Evolutionary conservation across 345 rosid genomes (phyloP), one percentile per base, ranked within the genome.

Genomic region (Limnanthes douglasii): DNA sequence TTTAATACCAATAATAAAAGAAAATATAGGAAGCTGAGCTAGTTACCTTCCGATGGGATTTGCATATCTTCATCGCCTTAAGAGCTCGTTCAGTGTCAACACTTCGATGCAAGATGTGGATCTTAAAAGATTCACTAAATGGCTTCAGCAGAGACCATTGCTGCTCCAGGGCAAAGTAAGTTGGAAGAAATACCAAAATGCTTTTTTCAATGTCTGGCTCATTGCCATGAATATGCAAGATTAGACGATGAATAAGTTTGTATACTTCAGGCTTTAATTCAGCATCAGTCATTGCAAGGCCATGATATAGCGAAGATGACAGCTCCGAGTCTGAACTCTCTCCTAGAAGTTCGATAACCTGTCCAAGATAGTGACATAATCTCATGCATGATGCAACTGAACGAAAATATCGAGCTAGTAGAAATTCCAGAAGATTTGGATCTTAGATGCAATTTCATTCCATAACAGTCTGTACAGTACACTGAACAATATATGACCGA

Each of bases 171-270:
- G 90, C 67, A 49, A 53, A 56, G 61, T 86, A 86, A 4, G 97
- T 82, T 37, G 95, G 97, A 60, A 86, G 95, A 62, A 86, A 86
- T 52, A 82, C 66, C 73, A 86, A 64, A 44, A 82, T 78, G 63
- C 95, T 61, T 70, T 86, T 86, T 43, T 82, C 93, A 31, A 71
- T 69, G 46, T 86, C 93, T 31, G 75, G 68, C 51, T 86, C 97
- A 54, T 65, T 69, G 42, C 56, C 18, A 58, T 86, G 76, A 56
- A 82, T 82, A 59, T 68, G 47, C 48, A 78, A 27, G 42, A 86
- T 59, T 58, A 86, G 71, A 51, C 73, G 59, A 62, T 70, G 66
- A 50, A 82, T 82, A 56, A 86, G 79, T 43, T 37, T 49, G 54
- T 86, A 93, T 57, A 78, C 61, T 53, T 75, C 66, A 46, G 86